Evolutionary conservation across 208 protist species (phyloP).

Genomic region (Wallacemonas collosoma): DNA sequence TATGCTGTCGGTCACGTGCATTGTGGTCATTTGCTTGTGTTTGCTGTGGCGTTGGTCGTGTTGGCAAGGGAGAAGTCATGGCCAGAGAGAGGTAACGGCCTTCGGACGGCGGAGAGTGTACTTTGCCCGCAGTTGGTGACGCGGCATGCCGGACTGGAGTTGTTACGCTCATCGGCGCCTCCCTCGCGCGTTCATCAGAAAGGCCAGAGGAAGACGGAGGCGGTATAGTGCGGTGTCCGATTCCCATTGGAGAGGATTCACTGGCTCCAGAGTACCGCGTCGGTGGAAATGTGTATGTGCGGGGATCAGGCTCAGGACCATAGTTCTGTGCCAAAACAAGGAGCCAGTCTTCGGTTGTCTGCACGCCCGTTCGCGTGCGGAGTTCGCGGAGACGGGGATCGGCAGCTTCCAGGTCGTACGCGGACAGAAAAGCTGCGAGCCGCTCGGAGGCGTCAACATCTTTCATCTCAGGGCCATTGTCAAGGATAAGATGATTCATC

Average conservation of each 20-base stretch:
- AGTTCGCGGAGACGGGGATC: slow-evolving; percentile 31
- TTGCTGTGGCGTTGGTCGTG: neutral
- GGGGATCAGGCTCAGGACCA: slow-evolving; percentile 73
- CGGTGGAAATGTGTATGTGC: slow-evolving; percentile 65
- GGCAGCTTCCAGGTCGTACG: slow-evolving; percentile 39
- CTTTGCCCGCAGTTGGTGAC: neutral
- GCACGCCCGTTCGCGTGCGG: neutral
- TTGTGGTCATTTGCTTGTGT: neutral
- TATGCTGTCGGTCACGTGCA: too few relatives aligned
- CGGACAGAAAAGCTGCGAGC: slow-evolving; percentile 57
- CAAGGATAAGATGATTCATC: slow-evolving; percentile 71
- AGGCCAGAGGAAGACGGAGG: neutral
- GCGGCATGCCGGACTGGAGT: neutral
- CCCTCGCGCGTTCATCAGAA: neutral
- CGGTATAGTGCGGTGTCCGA: neutral
- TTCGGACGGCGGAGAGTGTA: slow-evolving; percentile 15
- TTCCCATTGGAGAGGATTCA: slow-evolving; percentile 8
- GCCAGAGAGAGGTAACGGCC: slow-evolving; percentile 28
- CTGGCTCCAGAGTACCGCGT: slow-evolving; percentile 38
- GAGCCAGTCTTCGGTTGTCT: slow-evolving; percentile 32
- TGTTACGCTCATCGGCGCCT: neutral
- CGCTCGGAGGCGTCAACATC: slow-evolving; percentile 53
- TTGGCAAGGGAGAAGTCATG: slow-evolving; percentile 26
- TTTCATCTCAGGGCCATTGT: slow-evolving; percentile 70
- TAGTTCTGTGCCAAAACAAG: slow-evolving; percentile 40